Conservation (phyloP, 108 stramenopile genomes). For the Schizochytrium sp. region DNA sequence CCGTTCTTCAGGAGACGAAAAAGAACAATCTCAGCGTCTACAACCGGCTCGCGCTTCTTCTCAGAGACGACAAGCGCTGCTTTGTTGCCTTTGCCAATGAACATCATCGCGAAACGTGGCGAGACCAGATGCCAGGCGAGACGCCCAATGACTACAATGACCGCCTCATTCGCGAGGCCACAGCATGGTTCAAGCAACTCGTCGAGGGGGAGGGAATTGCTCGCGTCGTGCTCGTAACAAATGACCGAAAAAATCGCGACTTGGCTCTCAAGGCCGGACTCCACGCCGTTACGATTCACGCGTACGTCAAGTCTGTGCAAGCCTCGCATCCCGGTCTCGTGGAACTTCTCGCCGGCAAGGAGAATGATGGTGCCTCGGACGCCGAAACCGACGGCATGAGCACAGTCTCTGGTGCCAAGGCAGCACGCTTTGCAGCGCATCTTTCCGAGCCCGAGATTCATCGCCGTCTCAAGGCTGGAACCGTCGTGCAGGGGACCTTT, state of each 20-base stretch:
- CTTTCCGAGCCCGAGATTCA: slow-evolving; percentile 29
- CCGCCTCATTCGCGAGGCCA: slow-evolving; percentile 41
- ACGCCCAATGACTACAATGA: slow-evolving; percentile 53
- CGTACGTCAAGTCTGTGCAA: slow-evolving; percentile 22
- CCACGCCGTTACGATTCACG: slow-evolving; percentile 32
- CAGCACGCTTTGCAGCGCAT: slow-evolving; percentile 24
- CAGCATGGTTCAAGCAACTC: slow-evolving; percentile 24
- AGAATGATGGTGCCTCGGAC: not conserved
- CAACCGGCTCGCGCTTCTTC: slow-evolving; percentile 37
- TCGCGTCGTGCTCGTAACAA: slow-evolving; percentile 35
- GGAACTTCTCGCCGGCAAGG: slow-evolving; percentile 33
- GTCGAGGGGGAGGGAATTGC: not conserved
- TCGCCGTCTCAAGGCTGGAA: slow-evolving; percentile 28
- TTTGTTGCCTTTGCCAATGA: slow-evolving; percentile 53
- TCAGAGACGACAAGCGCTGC: slow-evolving; percentile 35
- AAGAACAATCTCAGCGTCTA: slow-evolving; percentile 24
- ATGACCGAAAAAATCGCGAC: slow-evolving; percentile 38
- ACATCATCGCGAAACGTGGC: slow-evolving; percentile 30
- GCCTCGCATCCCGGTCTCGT: slow-evolving; percentile 26
- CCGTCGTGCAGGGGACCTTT: slow-evolving; percentile 30
- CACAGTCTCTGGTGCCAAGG: not conserved
- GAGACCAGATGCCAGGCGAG: slow-evolving; percentile 21
- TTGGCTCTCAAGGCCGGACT: slow-evolving; percentile 29
- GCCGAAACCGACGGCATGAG: not conserved
- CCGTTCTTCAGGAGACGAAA: slow-evolving; percentile 28